phyloP scores from a whole-genome alignment of 1,139 yeast species.

The Taphrina flavorubra region DNA sequence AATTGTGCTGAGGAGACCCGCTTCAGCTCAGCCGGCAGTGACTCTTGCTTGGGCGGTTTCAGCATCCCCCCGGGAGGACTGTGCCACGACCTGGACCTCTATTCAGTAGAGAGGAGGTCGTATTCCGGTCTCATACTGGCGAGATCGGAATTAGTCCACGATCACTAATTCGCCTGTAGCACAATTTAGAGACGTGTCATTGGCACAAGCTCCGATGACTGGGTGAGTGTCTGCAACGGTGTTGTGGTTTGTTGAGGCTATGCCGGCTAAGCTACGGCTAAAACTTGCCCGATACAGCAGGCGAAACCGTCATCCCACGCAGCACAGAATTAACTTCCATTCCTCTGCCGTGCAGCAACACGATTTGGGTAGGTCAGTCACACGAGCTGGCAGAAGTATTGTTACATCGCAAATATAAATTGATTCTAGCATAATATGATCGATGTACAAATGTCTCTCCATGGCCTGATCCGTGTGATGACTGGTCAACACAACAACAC shows the following conservation, averaged over 20 bases:
- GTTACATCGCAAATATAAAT: too few species aligned
- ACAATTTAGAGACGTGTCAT: neutral
- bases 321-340: too few species aligned
- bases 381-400: too few species aligned
- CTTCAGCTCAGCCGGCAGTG: conserved; percentile 33
- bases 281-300: neutral
- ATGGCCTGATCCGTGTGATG: conserved; percentile 22
- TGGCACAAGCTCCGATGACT: neutral
- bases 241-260: neutral
- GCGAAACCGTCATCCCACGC: too few species aligned
- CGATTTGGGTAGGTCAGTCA: too few species aligned
- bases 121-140: neutral
- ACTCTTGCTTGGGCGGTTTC: conserved; percentile 15
- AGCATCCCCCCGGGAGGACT: conserved; percentile 5
- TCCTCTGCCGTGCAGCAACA: too few species aligned
- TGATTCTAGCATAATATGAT: too few species aligned
- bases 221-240: neutral
- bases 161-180: neutral
- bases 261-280: neutral
- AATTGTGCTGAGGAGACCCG: conserved; percentile 38
- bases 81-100: neutral
- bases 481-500: conserved; percentile 3
- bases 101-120: neutral
- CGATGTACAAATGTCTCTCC: conserved; percentile 2
- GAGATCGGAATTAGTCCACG: neutral